Evolutionary conservation across 495 filamentous ascomycete genomes (phyloP).

Genomic region (Trypethelium eluteriae): DNA sequence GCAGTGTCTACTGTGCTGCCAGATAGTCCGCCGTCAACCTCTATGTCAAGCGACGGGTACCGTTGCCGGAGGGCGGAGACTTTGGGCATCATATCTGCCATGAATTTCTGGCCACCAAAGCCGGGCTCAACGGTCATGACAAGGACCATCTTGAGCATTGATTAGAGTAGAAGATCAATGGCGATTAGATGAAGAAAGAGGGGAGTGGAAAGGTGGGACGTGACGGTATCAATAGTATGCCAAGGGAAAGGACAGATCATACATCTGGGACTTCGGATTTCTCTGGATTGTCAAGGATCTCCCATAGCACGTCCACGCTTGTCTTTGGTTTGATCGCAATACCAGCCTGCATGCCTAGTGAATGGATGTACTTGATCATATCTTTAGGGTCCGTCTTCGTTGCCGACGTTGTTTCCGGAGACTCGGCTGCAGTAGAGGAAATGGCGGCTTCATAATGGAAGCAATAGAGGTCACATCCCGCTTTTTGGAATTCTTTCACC

Average conservation of each 20-base stretch:
- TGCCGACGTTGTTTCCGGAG: slow-evolving; percentile 58
- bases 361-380: slow-evolving; percentile 84
- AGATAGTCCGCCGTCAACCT: slow-evolving; percentile 89
- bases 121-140: slow-evolving; percentile 98
- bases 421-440: slow-evolving; percentile 70
- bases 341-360: slow-evolving; percentile 78
- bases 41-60: slow-evolving; percentile 90
- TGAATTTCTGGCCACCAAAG: slow-evolving; percentile 98
- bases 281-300: slow-evolving; percentile 65
- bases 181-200: not conserved
- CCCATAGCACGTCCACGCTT: slow-evolving; percentile 79
- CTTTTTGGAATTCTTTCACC: slow-evolving; percentile 87
- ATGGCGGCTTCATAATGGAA: slow-evolving; percentile 99
- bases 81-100: slow-evolving; percentile 90
- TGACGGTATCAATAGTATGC: no score
- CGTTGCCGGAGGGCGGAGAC: slow-evolving; percentile 71
- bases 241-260: slow-evolving; percentile 33
- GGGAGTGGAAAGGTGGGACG: not conserved
- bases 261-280: slow-evolving; percentile 83
- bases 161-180: not conserved
- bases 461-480: slow-evolving; percentile 95
- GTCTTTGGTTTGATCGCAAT: slow-evolving; percentile 95
- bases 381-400: slow-evolving; percentile 68
- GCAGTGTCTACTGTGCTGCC: slow-evolving; percentile 86
- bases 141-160: slow-evolving; percentile 74